These are phyloP conservation scores for Chlamydomonas sp. DNA, from an alignment of 139 green algal genomes.

Conservation along the genomic window DNA sequence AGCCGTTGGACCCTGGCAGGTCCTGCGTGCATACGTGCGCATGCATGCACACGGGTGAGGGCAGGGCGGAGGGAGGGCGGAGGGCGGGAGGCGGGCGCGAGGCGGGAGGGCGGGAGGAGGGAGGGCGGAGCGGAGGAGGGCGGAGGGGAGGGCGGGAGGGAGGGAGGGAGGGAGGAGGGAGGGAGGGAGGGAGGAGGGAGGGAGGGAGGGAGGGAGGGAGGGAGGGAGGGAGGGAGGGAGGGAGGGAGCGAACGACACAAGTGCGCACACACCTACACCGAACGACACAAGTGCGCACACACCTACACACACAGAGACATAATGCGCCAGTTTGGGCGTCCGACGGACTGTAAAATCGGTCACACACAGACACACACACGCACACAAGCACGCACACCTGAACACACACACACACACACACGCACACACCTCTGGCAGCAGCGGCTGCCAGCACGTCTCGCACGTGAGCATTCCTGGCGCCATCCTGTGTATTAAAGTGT, in stretches of 20 bases:
- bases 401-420: too few species aligned
- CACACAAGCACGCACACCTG: neutral
- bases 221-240: neutral
- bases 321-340: too few species aligned
- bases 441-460: constrained; percentile 6
- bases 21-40: too few species aligned
- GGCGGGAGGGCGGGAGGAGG: too few species aligned
- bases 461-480: neutral
- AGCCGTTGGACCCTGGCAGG: too few species aligned
- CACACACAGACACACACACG: neutral
- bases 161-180: neutral
- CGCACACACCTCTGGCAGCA: neutral
- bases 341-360: neutral
- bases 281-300: neutral
- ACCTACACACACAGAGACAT: too few species aligned
- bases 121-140: too few species aligned
- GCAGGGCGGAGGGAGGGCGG: too few species aligned
- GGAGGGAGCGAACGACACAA: neutral
- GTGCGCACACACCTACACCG: neutral
- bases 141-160: neutral
- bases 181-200: neutral
- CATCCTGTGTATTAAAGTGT: neutral
- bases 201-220: neutral
- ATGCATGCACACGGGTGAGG: too few species aligned
- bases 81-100: too few species aligned